These are phyloP conservation scores for Pachysolen tannophilus DNA, from an alignment of 805 yeast species.

Conservation along the genomic window DNA sequence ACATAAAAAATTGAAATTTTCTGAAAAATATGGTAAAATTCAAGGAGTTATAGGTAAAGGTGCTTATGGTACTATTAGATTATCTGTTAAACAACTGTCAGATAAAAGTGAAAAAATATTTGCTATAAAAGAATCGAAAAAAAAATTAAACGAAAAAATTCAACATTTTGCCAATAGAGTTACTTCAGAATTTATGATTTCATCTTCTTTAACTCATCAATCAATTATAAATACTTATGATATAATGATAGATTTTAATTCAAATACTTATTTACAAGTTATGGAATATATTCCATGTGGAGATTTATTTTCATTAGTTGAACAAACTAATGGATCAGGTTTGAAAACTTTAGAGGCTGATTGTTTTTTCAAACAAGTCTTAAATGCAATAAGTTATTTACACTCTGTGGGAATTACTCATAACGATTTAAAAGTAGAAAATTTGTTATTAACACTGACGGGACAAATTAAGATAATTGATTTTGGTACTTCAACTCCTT, in stretches of 20 bases:
- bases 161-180: slow-evolving; percentile 60
- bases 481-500: slow-evolving; percentile 88
- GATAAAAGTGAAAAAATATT: slow-evolving; percentile 34
- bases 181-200: slow-evolving; percentile 85
- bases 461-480: slow-evolving; percentile 72
- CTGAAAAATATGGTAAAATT: slow-evolving; percentile 42
- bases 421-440: slow-evolving; percentile 88
- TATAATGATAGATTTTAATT: slow-evolving; percentile 62
- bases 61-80: slow-evolving; percentile 38
- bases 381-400: slow-evolving; percentile 77
- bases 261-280: slow-evolving; percentile 74
- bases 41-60: slow-evolving; percentile 42
- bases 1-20: slow-evolving; percentile 25
- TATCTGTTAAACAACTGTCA: slow-evolving; percentile 33
- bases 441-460: slow-evolving; percentile 56
- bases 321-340: slow-evolving; percentile 40
- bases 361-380: slow-evolving; percentile 81
- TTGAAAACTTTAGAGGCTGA: slow-evolving; percentile 67
- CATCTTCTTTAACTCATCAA: slow-evolving; percentile 65
- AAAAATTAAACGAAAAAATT: slow-evolving; percentile 49
- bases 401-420: slow-evolving; percentile 92
- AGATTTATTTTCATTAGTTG: slow-evolving; percentile 57
- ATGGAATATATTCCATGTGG: slow-evolving; percentile 96
- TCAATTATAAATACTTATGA: slow-evolving; percentile 76
- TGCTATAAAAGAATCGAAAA: slow-evolving; percentile 73